Evolutionary conservation across 2,329 filamentous ascomycete species (phyloP).

Genomic region (Cladophialophora exuberans): DNA sequence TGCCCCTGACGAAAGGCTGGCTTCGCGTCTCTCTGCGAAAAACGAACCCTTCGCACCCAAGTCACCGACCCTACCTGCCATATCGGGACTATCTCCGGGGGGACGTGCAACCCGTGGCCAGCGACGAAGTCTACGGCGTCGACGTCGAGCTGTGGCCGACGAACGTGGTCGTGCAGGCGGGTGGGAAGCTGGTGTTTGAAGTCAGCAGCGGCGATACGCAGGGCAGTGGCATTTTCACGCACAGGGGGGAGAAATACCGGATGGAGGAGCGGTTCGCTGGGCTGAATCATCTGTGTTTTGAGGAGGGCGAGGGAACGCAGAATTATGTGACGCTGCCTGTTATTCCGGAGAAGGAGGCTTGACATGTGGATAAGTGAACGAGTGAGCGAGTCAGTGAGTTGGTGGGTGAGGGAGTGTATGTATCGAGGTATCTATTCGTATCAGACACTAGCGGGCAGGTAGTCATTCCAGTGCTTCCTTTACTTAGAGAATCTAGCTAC

Average conservation of each 20-base stretch:
- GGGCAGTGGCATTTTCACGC: slow-evolving; percentile 53
- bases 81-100: slow-evolving; percentile 54
- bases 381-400: too few relatives aligned
- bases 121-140: slow-evolving; percentile 54
- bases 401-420: too few relatives aligned
- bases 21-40: slow-evolving; percentile 55
- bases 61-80: slow-evolving; percentile 44
- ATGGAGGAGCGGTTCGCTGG: slow-evolving; percentile 50
- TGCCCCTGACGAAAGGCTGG: slow-evolving; percentile 59
- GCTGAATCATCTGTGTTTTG: slow-evolving; percentile 54
- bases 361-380: too few relatives aligned
- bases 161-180: slow-evolving; percentile 41
- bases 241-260: slow-evolving; percentile 43
- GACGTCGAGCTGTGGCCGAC: slow-evolving; percentile 50
- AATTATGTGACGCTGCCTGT: slow-evolving; percentile 56
- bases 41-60: slow-evolving; percentile 47
- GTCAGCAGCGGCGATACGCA: slow-evolving; percentile 53
- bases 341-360: too few relatives aligned
- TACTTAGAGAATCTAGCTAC: too few relatives aligned
- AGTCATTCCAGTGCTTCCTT: too few relatives aligned
- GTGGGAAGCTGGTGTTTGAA: slow-evolving; percentile 36
- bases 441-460: too few relatives aligned
- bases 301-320: slow-evolving; percentile 42
- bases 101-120: slow-evolving; percentile 52
- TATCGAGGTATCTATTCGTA: too few relatives aligned